Evolutionary conservation across 1,284 basidiomycete species (phyloP), one percentile per base, ranked within the genome.

Genomic region (Ceratobasidium sp.): DNA sequence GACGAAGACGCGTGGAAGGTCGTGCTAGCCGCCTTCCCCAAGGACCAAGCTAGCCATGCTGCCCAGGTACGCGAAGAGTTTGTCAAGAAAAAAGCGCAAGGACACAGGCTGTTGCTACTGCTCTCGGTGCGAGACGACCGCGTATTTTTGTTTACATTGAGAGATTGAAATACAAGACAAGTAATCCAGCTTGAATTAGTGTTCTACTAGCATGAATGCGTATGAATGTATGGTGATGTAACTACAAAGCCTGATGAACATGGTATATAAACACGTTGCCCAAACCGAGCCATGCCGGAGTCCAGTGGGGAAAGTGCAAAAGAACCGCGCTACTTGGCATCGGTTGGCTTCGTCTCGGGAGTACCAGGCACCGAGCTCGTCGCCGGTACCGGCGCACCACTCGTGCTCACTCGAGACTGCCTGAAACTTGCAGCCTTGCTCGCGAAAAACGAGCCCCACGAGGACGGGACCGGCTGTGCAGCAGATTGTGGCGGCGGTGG

Each of bases 1-100:
- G 89, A 91, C 74, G 91, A 93, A 72, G 90, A 92, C 21, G 81
- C 83, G 0, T 92, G 91, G 89, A 88, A 87, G 79, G 74, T 81
- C 3, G 83, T 92, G 49, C 77, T 84, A 4, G 80, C 83, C 0
- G 79, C 80, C 16, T 88, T 91, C 77, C 85, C 87, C 0, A 81
- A 84, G 25, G 82, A 84, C 7, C 83, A 83, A 2, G 90, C 91
- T 77, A 87, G 87, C 0, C 78, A 84, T 51, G 75, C 72, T 18
- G 36, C 42, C 11, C 87, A 90, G 75, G 80, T 92, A 12, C 84
- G 89, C 21, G 91, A 92, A 44, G 85, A 88, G 1, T 84, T 86
- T 2, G 78, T 81, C 28, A 87, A 84, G 76, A 84, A 85, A 59
- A 90, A 87, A 77, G 79, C 80, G 2, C 90, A 92, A 73, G 88